Percentiles rank a stretch among this genome's conserved stretches.
These are phyloP conservation scores for Coleophoma crateriformis DNA, from an alignment of 2,329 filamentous ascomycete genomes.

Conservation along the genomic window DNA sequence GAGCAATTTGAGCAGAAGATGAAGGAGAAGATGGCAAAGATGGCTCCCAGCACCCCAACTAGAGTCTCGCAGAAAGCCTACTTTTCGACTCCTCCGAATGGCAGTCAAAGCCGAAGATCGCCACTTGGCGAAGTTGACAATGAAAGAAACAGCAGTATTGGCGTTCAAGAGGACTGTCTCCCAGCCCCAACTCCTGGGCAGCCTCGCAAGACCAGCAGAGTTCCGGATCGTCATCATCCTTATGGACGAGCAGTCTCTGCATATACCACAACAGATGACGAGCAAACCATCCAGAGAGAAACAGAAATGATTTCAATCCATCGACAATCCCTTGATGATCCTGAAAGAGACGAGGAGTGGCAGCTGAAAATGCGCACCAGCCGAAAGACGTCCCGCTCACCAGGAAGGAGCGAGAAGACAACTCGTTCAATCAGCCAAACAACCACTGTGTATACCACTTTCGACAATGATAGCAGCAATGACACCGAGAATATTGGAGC, in stretches of 20 bases:
- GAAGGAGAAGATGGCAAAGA: conserved; percentile 47
- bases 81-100: conserved; percentile 77
- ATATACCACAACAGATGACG: conserved; percentile 37
- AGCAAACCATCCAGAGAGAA: conserved; percentile 43
- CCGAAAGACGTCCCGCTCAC: conserved; percentile 61
- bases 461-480: conserved; percentile 63
- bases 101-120: conserved; percentile 66
- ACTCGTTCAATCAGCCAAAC: conserved; percentile 67
- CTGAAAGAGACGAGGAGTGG: conserved; percentile 67
- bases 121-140: conserved; percentile 93
- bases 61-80: conserved; percentile 56
- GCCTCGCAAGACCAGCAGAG: conserved; percentile 79
- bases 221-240: conserved; percentile 66
- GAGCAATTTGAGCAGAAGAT: conserved; percentile 42
- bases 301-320: conserved; percentile 57
- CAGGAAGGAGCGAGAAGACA: conserved; percentile 47
- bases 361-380: conserved; percentile 69
- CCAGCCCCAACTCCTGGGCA: conserved; percentile 94
- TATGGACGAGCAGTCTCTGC: conserved; percentile 55
- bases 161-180: conserved; percentile 81
- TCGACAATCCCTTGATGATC: conserved; percentile 60
- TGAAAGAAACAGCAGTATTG: conserved; percentile 58
- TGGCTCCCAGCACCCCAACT: conserved; percentile 51
- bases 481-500: conserved; percentile 67
- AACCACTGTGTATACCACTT: conserved; percentile 58